Conservation (phyloP, 371 early-diverging fungal species). For the Polyrhizophydium stewartii region DNA sequence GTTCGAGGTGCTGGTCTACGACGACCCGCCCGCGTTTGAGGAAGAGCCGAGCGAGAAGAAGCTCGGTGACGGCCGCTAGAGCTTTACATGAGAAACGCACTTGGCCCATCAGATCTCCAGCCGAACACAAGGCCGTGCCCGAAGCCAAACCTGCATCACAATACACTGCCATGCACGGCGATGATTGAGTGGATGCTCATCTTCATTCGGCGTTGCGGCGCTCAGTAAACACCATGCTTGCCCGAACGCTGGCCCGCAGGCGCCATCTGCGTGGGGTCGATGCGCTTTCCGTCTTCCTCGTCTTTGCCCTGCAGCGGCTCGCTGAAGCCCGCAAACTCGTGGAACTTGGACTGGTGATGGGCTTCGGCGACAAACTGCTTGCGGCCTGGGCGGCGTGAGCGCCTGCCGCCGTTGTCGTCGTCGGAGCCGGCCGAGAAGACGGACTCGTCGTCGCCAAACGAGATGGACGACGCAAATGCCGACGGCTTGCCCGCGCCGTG, state of each 20-base stretch:
- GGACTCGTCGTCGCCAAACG: not conserved
- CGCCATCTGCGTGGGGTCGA: not conserved
- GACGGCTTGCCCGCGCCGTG: too few relatives aligned
- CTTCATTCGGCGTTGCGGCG: too few relatives aligned
- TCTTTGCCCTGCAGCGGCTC: not conserved
- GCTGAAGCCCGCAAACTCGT: not conserved
- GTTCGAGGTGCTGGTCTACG: slow-evolving; percentile 16
- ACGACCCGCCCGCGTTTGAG: slow-evolving; percentile 4
- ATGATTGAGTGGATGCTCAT: not conserved
- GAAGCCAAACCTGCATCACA: not conserved
- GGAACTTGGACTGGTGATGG: not conserved
- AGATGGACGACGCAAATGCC: not conserved
- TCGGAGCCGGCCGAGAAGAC: too few relatives aligned
- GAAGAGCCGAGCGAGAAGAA: too few relatives aligned
- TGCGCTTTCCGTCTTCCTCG: not conserved
- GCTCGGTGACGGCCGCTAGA: too few relatives aligned
- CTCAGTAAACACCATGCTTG: not conserved
- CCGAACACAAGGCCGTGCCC: not conserved
- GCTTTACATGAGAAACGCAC: too few relatives aligned
- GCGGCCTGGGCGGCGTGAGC: not conserved
- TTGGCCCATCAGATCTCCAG: too few relatives aligned
- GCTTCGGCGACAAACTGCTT: not conserved
- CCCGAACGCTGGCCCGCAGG: not conserved
- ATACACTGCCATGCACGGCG: too few relatives aligned
- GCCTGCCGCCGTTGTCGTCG: not conserved